Percentiles rank a stretch among this genome's conserved stretches.
phyloP scores from a whole-genome alignment of 2,329 filamentous ascomycete genomes.

The Coniochaeta prunicola region DNA sequence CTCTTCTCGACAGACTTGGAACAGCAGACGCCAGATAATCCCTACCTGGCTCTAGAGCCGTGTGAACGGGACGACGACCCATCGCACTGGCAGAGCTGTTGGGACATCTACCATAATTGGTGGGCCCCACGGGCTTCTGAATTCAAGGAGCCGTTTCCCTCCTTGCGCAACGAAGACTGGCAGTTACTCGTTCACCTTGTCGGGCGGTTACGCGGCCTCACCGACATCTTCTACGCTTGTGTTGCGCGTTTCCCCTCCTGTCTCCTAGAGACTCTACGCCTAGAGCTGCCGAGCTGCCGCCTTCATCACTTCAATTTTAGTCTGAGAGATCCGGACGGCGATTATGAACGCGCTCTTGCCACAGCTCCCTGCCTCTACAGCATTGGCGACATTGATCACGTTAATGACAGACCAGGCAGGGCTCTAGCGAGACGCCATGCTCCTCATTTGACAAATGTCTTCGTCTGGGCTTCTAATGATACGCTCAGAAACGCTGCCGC shows the following conservation, averaged over 20 bases:
- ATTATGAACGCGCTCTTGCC: conserved; percentile 1
- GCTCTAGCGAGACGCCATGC: neutral
- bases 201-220: neutral
- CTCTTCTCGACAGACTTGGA: neutral
- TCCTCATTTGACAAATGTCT: neutral
- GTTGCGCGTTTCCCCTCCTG: conserved; percentile 2
- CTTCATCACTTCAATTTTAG: conserved; percentile 7
- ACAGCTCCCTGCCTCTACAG: conserved; percentile 6
- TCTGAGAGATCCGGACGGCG: neutral
- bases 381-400: neutral
- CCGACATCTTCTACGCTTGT: conserved; percentile 6
- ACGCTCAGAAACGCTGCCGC: neutral
- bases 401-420: neutral
- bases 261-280: conserved; percentile 3
- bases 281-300: conserved; percentile 1
- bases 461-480: neutral
- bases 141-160: neutral
- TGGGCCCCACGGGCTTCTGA: neutral
- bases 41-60: neutral
- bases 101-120: neutral
- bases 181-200: conserved; percentile 1
- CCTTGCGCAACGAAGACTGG: neutral
- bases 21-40: neutral
- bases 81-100: neutral
- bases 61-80: conserved; percentile 2